These are phyloP conservation scores for Termitomyces sp. DNA, from an alignment of 768 basidiomycete genomes.

Conservation along the genomic window DNA sequence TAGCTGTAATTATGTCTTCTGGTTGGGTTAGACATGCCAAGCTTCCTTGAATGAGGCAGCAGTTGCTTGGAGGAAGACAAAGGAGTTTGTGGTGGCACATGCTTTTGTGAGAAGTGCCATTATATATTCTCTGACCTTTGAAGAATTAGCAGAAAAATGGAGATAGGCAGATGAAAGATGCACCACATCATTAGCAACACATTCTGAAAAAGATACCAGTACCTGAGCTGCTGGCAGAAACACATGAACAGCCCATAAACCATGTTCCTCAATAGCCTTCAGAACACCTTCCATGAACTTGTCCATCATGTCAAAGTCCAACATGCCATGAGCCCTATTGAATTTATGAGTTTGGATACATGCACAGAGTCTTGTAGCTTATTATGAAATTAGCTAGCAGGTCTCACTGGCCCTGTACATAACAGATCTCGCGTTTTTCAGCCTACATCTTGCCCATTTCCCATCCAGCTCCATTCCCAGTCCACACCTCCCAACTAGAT, in stretches of 20 bases:
- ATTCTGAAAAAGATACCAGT: conserved; percentile 76
- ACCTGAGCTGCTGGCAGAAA: conserved; percentile 83
- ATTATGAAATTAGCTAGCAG: conserved; percentile 82
- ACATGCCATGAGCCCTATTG: conserved; percentile 46
- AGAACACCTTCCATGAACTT: conserved; percentile 75
- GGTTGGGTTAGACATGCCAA: conserved; percentile 52
- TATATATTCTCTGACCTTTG: conserved; percentile 88
- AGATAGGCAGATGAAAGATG: conserved; percentile 18
- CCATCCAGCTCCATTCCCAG: conserved; percentile 52
- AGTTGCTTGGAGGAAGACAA: conserved; percentile 74
- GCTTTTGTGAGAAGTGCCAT: conserved; percentile 72
- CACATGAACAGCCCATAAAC: conserved; percentile 75
- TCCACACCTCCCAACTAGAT: conserved; percentile 83
- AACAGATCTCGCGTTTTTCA: conserved; percentile 93
- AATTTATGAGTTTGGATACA: not conserved
- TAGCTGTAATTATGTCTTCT: conserved; percentile 13
- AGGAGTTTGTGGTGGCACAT: conserved; percentile 44
- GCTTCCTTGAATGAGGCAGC: conserved; percentile 89
- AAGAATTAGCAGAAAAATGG: not conserved
- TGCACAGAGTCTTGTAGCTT: conserved; percentile 22
- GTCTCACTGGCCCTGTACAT: conserved; percentile 77
- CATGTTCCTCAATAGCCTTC: conserved; percentile 65
- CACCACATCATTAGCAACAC: conserved; percentile 83
- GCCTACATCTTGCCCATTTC: conserved; percentile 95
- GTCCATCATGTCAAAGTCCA: conserved; percentile 95